Percentiles rank a stretch among this genome's conserved stretches.
phyloP scores from a whole-genome alignment of 2,329 filamentous ascomycete genomes.

The Leptographium lundbergii region DNA sequence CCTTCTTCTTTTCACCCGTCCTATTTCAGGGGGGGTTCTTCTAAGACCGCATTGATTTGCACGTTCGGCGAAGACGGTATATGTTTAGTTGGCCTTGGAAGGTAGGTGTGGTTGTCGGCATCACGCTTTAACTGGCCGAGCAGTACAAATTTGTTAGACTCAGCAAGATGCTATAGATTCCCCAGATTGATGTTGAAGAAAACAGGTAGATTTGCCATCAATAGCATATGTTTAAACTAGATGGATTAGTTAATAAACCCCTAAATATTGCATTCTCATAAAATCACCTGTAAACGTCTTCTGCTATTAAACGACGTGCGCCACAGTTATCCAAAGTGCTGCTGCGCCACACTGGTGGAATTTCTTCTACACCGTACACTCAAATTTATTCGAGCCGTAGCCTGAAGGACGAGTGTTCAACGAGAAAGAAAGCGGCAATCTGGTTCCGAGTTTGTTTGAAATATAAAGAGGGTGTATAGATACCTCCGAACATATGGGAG shows the following conservation, averaged over 20 bases:
- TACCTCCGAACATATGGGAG: slow-evolving; percentile 4
- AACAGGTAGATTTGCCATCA: background rate
- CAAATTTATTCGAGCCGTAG: background rate
- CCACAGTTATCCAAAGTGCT: background rate
- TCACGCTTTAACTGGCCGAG: background rate
- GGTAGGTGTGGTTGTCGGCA: background rate
- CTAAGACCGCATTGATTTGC: background rate
- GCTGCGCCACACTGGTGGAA: slow-evolving; percentile 1
- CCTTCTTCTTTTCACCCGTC: background rate
- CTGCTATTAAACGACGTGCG: background rate
- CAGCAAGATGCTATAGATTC: background rate
- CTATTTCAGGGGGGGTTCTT: background rate
- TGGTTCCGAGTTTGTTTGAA: background rate
- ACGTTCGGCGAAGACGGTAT: background rate
- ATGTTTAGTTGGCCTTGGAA: background rate
- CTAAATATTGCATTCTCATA: too few relatives aligned
- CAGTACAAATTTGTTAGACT: background rate
- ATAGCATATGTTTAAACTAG: background rate
- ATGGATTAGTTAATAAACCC: too few relatives aligned
- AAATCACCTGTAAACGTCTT: background rate
- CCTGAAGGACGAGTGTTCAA: background rate
- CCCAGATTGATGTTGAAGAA: background rate
- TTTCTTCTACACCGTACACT: background rate
- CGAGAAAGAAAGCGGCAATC: background rate
- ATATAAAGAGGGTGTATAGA: background rate